These are phyloP conservation scores for Fusarium hostae DNA, from an alignment of 2,329 filamentous ascomycete species.

Conservation along the genomic window DNA sequence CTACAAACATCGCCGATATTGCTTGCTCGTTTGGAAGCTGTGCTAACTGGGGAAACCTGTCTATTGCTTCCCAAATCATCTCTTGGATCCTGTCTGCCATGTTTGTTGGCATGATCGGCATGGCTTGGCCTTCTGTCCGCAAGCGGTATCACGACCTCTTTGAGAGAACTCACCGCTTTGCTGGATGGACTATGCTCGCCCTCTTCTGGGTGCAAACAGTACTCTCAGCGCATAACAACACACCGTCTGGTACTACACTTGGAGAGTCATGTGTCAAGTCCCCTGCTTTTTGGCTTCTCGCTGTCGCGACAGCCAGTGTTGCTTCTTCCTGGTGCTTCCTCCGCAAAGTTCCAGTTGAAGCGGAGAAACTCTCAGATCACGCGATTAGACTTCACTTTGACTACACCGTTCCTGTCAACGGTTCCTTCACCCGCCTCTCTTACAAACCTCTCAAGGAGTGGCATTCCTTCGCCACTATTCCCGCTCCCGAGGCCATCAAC, in stretches of 20 bases:
- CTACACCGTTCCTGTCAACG: conserved; percentile 66
- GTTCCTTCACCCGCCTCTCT: conserved; percentile 65
- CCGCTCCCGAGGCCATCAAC: conserved; percentile 58
- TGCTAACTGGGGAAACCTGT: conserved; percentile 39
- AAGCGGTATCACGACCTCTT: conserved; percentile 73
- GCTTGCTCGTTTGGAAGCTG: conserved; percentile 35
- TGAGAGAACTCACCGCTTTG: conserved; percentile 76
- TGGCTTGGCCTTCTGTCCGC: conserved; percentile 73
- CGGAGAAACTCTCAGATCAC: conserved; percentile 77
- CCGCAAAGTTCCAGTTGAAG: conserved; percentile 72
- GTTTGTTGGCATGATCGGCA: conserved; percentile 67
- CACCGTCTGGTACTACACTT: conserved; percentile 47
- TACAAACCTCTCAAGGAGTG: conserved; percentile 74
- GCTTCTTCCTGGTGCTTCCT: conserved; percentile 79
- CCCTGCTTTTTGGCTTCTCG: conserved; percentile 73
- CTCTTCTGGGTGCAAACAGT: conserved; percentile 75
- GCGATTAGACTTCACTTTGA: conserved; percentile 77
- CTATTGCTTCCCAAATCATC: conserved; percentile 58
- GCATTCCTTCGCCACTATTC: conserved; percentile 81
- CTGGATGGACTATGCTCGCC: conserved; percentile 73
- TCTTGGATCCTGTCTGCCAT: conserved; percentile 70
- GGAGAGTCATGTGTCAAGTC: conserved; percentile 53
- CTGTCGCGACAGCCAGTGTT: conserved; percentile 71
- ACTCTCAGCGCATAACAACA: conserved; percentile 59
- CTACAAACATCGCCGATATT: conserved; percentile 49